phyloP scores from a whole-genome alignment of 345 rosid genomes.

The Gossypium arboreum region DNA sequence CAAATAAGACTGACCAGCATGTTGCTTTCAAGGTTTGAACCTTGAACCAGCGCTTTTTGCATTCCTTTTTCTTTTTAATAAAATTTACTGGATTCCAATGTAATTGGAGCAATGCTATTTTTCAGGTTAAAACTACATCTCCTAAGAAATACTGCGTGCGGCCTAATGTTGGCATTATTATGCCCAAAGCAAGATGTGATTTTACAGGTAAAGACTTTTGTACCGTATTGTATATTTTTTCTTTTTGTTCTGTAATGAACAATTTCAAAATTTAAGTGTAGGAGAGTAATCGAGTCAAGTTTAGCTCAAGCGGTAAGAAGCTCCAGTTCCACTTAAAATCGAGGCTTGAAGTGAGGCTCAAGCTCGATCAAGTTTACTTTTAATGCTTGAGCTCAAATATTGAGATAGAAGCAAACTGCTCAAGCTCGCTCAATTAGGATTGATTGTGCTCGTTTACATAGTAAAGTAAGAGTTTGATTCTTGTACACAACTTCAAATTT shows the following conservation, averaged over 20 bases:
- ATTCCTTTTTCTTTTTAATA: slow-evolving; percentile 1
- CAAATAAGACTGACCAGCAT: slow-evolving; percentile 44
- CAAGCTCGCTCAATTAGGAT: background rate
- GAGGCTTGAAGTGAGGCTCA: background rate
- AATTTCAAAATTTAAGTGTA: slow-evolving; percentile 3
- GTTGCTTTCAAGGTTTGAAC: slow-evolving; percentile 86
- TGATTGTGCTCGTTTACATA: background rate
- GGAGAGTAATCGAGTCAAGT: background rate
- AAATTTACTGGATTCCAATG: background rate
- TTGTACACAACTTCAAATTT: background rate
- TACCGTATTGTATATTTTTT: background rate
- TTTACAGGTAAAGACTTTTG: slow-evolving; percentile 51
- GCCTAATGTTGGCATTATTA: slow-evolving; percentile 77
- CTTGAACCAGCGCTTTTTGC: background rate
- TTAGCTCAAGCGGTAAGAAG: background rate
- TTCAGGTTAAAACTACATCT: slow-evolving; percentile 94
- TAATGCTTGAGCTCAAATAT: background rate
- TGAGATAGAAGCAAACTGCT: background rate
- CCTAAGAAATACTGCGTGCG: slow-evolving; percentile 92
- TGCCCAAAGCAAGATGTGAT: slow-evolving; percentile 60
- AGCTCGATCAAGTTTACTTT: background rate
- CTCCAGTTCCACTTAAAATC: background rate
- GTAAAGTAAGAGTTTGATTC: background rate
- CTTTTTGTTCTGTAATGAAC: background rate
- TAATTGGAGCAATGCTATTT: slow-evolving; percentile 16